These are phyloP conservation scores for Candida parachauliodes DNA, from an alignment of 805 yeast genomes.

Conservation along the genomic window DNA sequence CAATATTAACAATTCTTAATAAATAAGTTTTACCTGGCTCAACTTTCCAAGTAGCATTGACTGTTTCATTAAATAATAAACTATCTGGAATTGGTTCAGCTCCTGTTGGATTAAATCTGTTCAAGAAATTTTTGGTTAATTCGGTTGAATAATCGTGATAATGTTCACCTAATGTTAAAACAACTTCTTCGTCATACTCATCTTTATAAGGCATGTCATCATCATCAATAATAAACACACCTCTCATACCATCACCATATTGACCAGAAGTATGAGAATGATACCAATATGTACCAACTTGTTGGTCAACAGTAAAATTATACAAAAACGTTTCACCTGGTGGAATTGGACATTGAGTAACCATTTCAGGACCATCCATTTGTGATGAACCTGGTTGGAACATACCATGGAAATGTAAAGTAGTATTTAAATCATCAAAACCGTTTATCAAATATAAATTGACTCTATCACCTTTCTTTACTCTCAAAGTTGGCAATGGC, in stretches of 20 bases:
- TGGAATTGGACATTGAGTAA: slow-evolving; percentile 90
- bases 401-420: slow-evolving; percentile 92
- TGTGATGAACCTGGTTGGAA: slow-evolving; percentile 71
- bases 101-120: slow-evolving; percentile 76
- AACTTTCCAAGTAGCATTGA: slow-evolving; percentile 52
- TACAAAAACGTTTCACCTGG: slow-evolving; percentile 71
- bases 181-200: slow-evolving; percentile 58
- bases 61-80: slow-evolving; percentile 60
- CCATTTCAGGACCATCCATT: slow-evolving; percentile 90
- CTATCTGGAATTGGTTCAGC: slow-evolving; percentile 79
- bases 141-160: slow-evolving; percentile 54
- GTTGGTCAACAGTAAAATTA: slow-evolving; percentile 78
- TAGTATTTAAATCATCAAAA: slow-evolving; percentile 60
- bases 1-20: slow-evolving; percentile 61
- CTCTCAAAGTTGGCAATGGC: slow-evolving; percentile 87
- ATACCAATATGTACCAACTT: slow-evolving; percentile 94
- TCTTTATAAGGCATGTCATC: slow-evolving; percentile 47
- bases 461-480: slow-evolving; percentile 76
- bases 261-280: slow-evolving; percentile 91
- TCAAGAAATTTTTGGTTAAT: slow-evolving; percentile 47
- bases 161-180: slow-evolving; percentile 57
- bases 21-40: slow-evolving; percentile 61
- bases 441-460: slow-evolving; percentile 73
- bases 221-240: slow-evolving; percentile 68
- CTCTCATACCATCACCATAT: slow-evolving; percentile 92